Percentiles rank a stretch among this genome's conserved stretches.
Conservation (phyloP, 2,329 filamentous ascomycete genomes). For the Ophiostoma quercus region DNA sequence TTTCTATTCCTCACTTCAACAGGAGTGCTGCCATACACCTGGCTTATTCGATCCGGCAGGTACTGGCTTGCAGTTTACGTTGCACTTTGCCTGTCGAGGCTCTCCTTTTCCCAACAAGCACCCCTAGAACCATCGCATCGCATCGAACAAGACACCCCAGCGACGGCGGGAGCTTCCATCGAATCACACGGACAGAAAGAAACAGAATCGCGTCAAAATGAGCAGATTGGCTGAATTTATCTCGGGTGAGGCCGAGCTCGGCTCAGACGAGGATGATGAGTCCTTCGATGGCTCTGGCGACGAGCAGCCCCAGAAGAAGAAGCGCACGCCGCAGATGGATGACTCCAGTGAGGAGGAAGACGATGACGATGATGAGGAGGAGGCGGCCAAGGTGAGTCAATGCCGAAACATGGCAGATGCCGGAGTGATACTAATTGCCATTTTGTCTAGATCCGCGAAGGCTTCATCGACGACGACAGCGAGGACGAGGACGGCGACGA, state of each 20-base stretch:
- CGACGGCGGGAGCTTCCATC: conserved; percentile 5
- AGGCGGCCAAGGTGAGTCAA: conserved; percentile 60
- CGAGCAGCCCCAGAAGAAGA: conserved; percentile 50
- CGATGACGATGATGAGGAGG: conserved; percentile 86
- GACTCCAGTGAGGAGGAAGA: conserved; percentile 92
- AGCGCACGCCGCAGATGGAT: conserved; percentile 51
- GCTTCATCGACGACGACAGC: conserved; percentile 93
- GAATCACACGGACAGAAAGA: neutral
- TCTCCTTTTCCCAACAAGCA: conserved; percentile 7
- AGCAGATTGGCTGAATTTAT: conserved; percentile 71
- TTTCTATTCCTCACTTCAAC: conserved; percentile 3
- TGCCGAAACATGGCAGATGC: neutral
- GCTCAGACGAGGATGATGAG: conserved; percentile 79
- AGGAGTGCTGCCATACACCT: neutral
- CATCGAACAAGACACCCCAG: conserved; percentile 6
- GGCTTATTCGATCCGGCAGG: neutral
- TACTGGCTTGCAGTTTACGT: conserved; percentile 5
- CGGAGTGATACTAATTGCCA: conserved; percentile 17
- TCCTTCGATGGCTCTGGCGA: conserved; percentile 74
- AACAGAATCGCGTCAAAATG: conserved; percentile 42
- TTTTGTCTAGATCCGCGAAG: conserved; percentile 67
- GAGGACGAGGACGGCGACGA: conserved; percentile 65
- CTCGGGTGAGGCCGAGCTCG: conserved; percentile 78
- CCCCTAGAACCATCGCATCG: neutral
- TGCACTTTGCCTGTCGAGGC: conserved; percentile 8